Evolutionary conservation across 352 stramenopile genomes (phyloP), one percentile per base, ranked within the genome.

Genomic region (Saprolegnia diclina): DNA sequence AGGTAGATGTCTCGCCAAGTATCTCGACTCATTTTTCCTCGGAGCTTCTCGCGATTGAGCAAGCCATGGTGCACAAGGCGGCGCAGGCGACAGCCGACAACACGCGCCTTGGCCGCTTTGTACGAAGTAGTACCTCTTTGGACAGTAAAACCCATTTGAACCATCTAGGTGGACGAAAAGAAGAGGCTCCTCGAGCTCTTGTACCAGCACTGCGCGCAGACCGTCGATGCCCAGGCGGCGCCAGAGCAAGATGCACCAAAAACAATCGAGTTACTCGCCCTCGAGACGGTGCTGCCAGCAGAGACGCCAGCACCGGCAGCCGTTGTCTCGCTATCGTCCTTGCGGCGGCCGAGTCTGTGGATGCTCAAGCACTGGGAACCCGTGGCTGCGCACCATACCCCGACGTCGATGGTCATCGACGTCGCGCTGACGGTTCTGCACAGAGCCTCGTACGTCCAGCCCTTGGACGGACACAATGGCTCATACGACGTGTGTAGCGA

Each of bases 201-300:
- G 24, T 59, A 59, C 52, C 52, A 59, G 52, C 16, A 40, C 52
- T 59, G 52, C 52, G 4, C 13, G 52, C 24, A 59, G 35, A 14
- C 11, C 11, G 11, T 59, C 24, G 4, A 59, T 42, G 11, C 29
- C 29, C 29, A 35, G 29, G 29, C 29, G 5, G 5, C 35, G 35
- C 52, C 52, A 13, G 35, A 4, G 24, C 35, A 4, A 42, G 11
- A 16, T 21, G 35, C 16, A 19, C 24, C 24, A 3, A 9, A n/a
- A 24, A 18, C 3, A 3, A 9, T 59, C 1, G 35, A 40, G 11
- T 9, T 40, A 26, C 52, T 59, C 11, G 13, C 52, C 1, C 52
- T 59, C n/a, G 52, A 26, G 35, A 26, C 52, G 35, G 52, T 59
- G 9, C 11, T 59, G 11, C 52, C 52, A 35, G 29, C 29, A 35